Conservation (phyloP, 2,329 filamentous ascomycete species). For the Tolypocladium capitatum region DNA sequence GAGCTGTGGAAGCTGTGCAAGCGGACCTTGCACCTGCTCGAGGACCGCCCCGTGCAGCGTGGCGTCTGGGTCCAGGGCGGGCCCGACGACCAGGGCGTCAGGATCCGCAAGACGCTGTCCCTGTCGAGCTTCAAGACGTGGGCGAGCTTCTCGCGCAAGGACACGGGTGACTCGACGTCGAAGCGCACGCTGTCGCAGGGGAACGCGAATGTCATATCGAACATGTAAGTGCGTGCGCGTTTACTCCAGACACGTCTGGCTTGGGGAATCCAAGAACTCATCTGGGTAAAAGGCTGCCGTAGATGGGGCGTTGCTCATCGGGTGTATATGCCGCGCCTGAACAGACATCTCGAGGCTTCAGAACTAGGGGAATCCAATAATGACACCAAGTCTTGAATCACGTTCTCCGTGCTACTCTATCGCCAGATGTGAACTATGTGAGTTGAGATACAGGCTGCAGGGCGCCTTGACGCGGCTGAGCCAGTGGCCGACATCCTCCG, state of each 20-base stretch:
- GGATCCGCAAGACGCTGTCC: constrained; percentile 34
- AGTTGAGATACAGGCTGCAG: background rate
- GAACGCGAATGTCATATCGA: background rate
- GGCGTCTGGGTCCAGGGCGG: constrained; percentile 40
- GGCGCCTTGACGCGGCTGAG: background rate
- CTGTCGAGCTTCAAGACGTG: constrained; percentile 38
- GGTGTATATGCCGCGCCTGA: background rate
- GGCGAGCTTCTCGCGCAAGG: constrained; percentile 28
- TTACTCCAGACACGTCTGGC: too few species aligned
- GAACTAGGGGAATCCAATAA: too few species aligned
- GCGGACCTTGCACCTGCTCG: constrained; percentile 38
- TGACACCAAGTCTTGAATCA: background rate
- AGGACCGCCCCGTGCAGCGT: constrained; percentile 35
- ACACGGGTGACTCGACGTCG: constrained; percentile 23
- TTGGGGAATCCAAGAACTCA: too few species aligned
- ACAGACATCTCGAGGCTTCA: background rate
- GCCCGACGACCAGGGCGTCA: constrained; percentile 30
- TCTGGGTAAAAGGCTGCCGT: too few species aligned
- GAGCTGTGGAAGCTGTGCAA: constrained; percentile 63
- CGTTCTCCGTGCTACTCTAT: background rate
- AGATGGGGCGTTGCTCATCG: too few species aligned
- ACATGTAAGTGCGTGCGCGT: background rate
- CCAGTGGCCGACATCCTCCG: background rate
- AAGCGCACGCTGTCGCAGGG: constrained; percentile 13
- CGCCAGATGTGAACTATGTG: background rate